These are phyloP conservation scores for Heterotrichella gracilis DNA, from an alignment of 352 stramenopile species.

Conservation along the genomic window DNA sequence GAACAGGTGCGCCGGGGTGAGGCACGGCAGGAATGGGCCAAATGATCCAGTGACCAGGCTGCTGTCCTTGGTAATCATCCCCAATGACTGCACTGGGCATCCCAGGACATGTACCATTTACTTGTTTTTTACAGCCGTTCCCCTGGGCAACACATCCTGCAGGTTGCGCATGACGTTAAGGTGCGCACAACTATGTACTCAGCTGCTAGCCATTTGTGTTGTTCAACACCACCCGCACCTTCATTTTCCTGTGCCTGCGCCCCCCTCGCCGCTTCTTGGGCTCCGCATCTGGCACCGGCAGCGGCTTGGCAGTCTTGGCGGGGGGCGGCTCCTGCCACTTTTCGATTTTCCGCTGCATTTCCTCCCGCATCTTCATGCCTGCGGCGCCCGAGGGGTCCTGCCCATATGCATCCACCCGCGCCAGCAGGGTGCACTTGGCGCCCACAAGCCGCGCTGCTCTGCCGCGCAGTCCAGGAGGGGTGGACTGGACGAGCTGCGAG, in stretches of 20 bases:
- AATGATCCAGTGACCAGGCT: too few species aligned
- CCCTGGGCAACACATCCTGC: too few species aligned
- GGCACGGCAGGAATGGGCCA: too few species aligned
- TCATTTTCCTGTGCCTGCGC: slow-evolving; percentile 68
- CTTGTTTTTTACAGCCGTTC: too few species aligned
- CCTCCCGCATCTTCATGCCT: slow-evolving; percentile 42
- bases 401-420: slow-evolving; percentile 53
- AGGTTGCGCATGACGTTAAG: too few species aligned
- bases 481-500: slow-evolving; percentile 51
- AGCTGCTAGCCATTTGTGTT: too few species aligned
- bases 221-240: slow-evolving; percentile 76
- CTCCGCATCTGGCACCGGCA: slow-evolving; percentile 72
- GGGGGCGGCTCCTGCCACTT: slow-evolving; percentile 86
- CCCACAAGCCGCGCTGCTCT: slow-evolving; percentile 64
- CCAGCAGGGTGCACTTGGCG: slow-evolving; percentile 34
- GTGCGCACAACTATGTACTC: too few species aligned
- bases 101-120: too few species aligned
- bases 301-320: slow-evolving; percentile 69
- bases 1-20: too few species aligned
- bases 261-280: slow-evolving; percentile 57
- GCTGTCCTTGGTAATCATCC: too few species aligned
- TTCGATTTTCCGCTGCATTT: slow-evolving; percentile 65
- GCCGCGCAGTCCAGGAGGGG: slow-evolving; percentile 53
- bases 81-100: too few species aligned
- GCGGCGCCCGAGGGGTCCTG: slow-evolving; percentile 22